These are phyloP conservation scores for Polygonum maritimum DNA, from an alignment of 148 eudicot species.

Conservation along the genomic window DNA sequence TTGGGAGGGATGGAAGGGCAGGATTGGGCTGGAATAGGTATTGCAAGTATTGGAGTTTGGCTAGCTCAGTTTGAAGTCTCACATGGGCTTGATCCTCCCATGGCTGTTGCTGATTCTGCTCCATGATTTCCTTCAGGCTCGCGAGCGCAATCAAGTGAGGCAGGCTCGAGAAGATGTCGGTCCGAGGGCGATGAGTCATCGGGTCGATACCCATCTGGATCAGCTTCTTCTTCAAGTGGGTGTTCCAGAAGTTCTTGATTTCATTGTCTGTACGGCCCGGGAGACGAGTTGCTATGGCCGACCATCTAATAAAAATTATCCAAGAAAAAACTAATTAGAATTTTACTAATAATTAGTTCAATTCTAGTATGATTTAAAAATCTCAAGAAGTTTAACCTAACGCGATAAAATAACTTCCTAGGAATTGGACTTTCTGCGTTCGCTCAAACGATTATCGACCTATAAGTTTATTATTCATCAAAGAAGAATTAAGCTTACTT, in stretches of 20 bases:
- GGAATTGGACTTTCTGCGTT: too few species aligned
- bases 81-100: slow-evolving; percentile 86
- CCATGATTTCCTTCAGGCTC: slow-evolving; percentile 64
- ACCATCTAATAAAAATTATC: slow-evolving; percentile 48
- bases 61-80: slow-evolving; percentile 63
- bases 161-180: slow-evolving; percentile 84
- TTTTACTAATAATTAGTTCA: neutral
- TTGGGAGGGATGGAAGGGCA: slow-evolving; percentile 16
- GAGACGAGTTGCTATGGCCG: slow-evolving; percentile 82
- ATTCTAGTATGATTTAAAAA: too few species aligned
- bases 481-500: slow-evolving; percentile 7
- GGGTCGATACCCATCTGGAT: slow-evolving; percentile 97
- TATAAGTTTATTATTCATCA: too few species aligned
- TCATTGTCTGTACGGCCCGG: slow-evolving; percentile 93
- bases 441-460: too few species aligned
- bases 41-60: slow-evolving; percentile 67
- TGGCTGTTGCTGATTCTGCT: slow-evolving; percentile 25
- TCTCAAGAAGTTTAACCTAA: too few species aligned
- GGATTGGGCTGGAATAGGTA: slow-evolving; percentile 49
- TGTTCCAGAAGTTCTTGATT: slow-evolving; percentile 96
- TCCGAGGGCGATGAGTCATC: slow-evolving; percentile 88
- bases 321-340: neutral
- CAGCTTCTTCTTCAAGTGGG: slow-evolving; percentile 87
- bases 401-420: too few species aligned
- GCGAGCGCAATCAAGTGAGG: slow-evolving; percentile 93